Evolutionary conservation across 352 stramenopile genomes (phyloP).

Genomic region (Phytopythium helicoides): DNA sequence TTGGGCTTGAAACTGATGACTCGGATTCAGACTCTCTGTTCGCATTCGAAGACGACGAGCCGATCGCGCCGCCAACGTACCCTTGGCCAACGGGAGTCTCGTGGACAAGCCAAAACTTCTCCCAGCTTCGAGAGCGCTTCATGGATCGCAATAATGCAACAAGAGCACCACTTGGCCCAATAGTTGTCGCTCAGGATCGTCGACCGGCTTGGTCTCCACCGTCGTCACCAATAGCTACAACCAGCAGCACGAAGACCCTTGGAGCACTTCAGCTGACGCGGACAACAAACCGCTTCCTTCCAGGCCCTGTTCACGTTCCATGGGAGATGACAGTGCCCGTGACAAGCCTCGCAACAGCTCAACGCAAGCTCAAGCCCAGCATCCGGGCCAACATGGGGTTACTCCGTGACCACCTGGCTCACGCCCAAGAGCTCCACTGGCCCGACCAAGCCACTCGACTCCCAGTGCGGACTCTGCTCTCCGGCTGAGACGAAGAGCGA

Average conservation of each 20-base stretch:
- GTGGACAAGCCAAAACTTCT: conserved; percentile 18
- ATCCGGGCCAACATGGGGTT: conserved; percentile 54
- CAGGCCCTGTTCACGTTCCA: conserved; percentile 50
- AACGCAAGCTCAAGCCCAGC: conserved; percentile 60
- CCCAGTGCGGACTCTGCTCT: conserved; percentile 5
- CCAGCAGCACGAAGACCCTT: not conserved
- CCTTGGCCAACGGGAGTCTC: conserved; percentile 29
- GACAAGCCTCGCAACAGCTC: conserved; percentile 12
- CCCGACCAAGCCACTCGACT: conserved; percentile 35
- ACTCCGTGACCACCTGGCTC: conserved; percentile 57
- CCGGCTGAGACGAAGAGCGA: not conserved
- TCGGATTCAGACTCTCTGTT: conserved; percentile 54
- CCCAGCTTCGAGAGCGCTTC: conserved; percentile 21
- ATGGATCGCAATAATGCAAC: conserved; percentile 10
- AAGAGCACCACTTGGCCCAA: conserved; percentile 22
- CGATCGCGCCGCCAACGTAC: conserved; percentile 41
- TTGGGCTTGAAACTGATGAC: conserved; percentile 33
- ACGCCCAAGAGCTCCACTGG: conserved; percentile 53
- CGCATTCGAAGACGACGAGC: conserved; percentile 59
- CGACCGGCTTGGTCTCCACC: not conserved
- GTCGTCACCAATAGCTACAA: not conserved
- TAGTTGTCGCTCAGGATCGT: conserved; percentile 23
- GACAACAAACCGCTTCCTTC: conserved; percentile 21
- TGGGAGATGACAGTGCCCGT: conserved; percentile 71
- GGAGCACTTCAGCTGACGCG: not conserved